phyloP scores from a whole-genome alignment of 164 flowering plant genomes.

The Buxus sempervirens region DNA sequence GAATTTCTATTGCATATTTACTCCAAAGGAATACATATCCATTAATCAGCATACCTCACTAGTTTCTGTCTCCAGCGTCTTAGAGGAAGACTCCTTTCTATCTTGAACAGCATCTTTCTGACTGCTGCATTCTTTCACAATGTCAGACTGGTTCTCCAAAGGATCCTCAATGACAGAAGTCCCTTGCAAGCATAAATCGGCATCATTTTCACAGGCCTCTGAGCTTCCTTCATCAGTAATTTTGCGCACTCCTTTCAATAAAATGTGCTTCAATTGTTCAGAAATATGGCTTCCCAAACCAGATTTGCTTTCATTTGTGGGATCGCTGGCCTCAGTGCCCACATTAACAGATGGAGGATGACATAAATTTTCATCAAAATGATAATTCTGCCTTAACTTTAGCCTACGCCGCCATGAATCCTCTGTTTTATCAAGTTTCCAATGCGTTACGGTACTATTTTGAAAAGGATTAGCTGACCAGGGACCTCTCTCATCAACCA shows the following conservation, averaged over 20 bases:
- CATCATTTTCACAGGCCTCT: conserved; percentile 48
- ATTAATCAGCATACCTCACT: conserved; percentile 56
- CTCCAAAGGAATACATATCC: neutral
- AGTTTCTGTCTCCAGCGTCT: conserved; percentile 49
- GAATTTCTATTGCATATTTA: conserved; percentile 1
- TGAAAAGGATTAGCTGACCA: conserved; percentile 98
- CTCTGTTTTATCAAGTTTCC: conserved; percentile 98
- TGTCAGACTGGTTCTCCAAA: conserved; percentile 39
- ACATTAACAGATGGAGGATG: conserved; percentile 45
- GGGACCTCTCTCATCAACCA: conserved; percentile 99
- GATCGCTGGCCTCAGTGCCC: conserved; percentile 27
- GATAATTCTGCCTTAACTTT: conserved; percentile 85
- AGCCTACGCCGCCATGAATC: conserved; percentile 88
- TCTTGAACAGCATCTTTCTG: conserved; percentile 51
- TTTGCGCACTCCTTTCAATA: conserved; percentile 76
- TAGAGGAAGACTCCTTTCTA: conserved; percentile 47
- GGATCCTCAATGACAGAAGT: conserved; percentile 29
- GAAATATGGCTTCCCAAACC: conserved; percentile 60
- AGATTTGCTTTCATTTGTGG: conserved; percentile 42
- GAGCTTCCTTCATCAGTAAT: conserved; percentile 69
- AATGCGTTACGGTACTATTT: conserved; percentile 54
- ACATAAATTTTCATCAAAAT: conserved; percentile 83
- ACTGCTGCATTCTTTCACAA: conserved; percentile 33
- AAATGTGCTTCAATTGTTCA: conserved; percentile 77
- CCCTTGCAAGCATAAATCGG: conserved; percentile 33